These are phyloP conservation scores for Geotrichum reessii DNA, from an alignment of 1,139 yeast species.

Conservation along the genomic window DNA sequence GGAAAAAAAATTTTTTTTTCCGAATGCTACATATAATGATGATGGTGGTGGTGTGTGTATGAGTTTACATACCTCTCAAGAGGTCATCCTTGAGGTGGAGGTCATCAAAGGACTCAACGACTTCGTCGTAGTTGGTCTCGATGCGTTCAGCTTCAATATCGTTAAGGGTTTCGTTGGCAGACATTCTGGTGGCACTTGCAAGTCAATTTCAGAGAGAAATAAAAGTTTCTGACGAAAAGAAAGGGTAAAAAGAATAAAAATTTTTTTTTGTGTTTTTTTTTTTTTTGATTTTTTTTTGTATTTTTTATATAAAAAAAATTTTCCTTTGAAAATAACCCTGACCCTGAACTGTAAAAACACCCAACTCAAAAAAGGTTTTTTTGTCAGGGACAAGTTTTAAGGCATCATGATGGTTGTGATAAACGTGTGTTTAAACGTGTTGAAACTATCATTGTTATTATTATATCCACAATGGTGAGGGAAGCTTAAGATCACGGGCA, in stretches of 20 bases:
- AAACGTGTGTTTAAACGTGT: too few relatives aligned
- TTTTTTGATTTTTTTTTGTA: too few relatives aligned
- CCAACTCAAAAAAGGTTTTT: not conserved
- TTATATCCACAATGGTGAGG: too few relatives aligned
- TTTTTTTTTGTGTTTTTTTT: too few relatives aligned
- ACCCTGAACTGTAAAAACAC: not conserved
- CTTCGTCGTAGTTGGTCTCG: conserved; percentile 96
- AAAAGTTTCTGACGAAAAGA: not conserved
- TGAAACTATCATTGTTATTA: too few relatives aligned
- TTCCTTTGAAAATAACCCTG: not conserved
- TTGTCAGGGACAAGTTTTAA: too few relatives aligned
- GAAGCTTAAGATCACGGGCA: too few relatives aligned
- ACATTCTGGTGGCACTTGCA: conserved; percentile 12
- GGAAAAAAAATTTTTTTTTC: not conserved
- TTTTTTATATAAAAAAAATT: not conserved
- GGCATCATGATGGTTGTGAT: too few relatives aligned
- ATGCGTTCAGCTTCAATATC: conserved; percentile 81
- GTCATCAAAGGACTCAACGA: conserved; percentile 59
- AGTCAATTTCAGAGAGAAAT: not conserved
- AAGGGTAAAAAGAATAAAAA: not conserved
- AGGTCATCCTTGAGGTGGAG: conserved; percentile 41
- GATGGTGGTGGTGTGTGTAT: not conserved
- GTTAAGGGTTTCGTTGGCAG: conserved; percentile 51
- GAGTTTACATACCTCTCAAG: conserved; percentile 34
- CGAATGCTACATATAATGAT: too few relatives aligned